Evolutionary conservation across 129 eudicot species (phyloP).

Genomic region (Arctium lappa): DNA sequence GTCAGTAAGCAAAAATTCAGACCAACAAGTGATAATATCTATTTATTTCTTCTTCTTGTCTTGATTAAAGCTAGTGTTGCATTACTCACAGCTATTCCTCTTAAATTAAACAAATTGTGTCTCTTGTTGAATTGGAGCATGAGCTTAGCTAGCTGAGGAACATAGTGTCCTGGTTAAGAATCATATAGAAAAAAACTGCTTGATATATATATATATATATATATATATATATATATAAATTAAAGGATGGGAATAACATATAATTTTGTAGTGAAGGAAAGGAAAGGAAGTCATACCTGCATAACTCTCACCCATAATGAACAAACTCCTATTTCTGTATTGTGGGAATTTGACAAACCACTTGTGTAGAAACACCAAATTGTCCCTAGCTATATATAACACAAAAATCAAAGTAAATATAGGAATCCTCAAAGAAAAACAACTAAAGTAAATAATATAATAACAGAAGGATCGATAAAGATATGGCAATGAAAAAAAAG

Average conservation of each 20-base stretch:
- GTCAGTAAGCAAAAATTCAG: too few relatives aligned
- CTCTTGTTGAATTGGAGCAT: conserved; percentile 35
- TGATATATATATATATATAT: too few relatives aligned
- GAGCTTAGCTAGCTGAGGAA: conserved; percentile 45
- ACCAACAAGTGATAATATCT: too few relatives aligned
- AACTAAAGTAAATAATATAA: neutral
- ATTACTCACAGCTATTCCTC: conserved; percentile 45
- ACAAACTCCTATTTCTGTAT: conserved; percentile 34
- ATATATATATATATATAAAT: too few relatives aligned
- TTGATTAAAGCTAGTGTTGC: neutral
- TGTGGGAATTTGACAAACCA: conserved; percentile 48
- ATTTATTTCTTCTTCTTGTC: neutral
- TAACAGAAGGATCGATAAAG: neutral
- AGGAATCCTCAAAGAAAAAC: neutral
- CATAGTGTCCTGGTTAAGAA: conserved; percentile 42
- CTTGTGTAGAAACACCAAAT: conserved; percentile 35
- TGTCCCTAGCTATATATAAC: conserved; percentile 39
- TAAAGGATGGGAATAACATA: too few relatives aligned
- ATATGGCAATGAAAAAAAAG: neutral
- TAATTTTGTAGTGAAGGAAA: too few relatives aligned
- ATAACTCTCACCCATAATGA: conserved; percentile 43
- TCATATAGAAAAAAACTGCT: neutral
- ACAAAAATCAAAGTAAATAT: neutral
- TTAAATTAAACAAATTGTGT: conserved; percentile 34
- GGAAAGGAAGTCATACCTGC: neutral